A percentile compares a stretch with the other conserved stretches of the same genome.
These are phyloP conservation scores for Patellifolia procumbens DNA, from an alignment of 179 eudicot species.

Conservation along the genomic window DNA sequence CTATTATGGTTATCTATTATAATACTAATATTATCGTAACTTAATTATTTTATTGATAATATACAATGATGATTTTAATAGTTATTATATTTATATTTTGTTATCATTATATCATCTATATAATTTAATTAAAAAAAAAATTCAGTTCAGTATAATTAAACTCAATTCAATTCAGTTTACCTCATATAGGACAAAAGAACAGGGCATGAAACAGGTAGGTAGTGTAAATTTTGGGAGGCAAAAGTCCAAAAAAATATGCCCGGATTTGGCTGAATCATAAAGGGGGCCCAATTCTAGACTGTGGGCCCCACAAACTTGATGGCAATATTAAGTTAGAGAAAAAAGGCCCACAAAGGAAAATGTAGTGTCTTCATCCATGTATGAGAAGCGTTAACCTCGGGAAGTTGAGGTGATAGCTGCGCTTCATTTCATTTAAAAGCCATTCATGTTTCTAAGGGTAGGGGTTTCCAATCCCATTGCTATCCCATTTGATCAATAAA, in stretches of 20 bases:
- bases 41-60: too few species aligned
- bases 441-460: background rate
- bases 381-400: conserved; percentile 7
- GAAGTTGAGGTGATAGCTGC: conserved; percentile 9
- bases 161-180: too few species aligned
- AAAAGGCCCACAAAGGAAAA: background rate
- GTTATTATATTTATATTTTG: too few species aligned
- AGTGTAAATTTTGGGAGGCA: background rate
- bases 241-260: background rate
- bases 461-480: background rate
- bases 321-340: conserved; percentile 12
- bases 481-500: background rate
- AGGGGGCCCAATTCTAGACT: background rate
- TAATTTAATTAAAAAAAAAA: too few species aligned
- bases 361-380: background rate
- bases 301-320: conserved; percentile 9
- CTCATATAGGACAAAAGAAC: too few species aligned
- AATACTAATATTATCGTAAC: too few species aligned
- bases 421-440: background rate
- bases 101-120: too few species aligned
- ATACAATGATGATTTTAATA: too few species aligned
- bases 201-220: too few species aligned
- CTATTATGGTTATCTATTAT: too few species aligned
- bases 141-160: too few species aligned
- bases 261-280: conserved; percentile 6